These are phyloP conservation scores for Jackrogersella minutella DNA, from an alignment of 495 filamentous ascomycete species.

Conservation along the genomic window DNA sequence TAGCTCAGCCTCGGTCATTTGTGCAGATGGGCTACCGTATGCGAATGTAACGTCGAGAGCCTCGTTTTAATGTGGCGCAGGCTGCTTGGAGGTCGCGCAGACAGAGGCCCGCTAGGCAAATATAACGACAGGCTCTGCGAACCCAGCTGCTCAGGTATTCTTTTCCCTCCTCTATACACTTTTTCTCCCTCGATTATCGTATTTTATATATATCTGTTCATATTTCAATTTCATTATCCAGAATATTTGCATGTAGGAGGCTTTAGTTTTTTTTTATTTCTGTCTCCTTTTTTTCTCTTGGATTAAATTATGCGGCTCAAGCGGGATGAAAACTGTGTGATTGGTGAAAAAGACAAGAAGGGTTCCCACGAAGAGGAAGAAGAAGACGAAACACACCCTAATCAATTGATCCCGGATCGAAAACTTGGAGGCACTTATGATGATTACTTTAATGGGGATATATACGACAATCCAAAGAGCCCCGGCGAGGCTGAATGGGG, in stretches of 20 bases:
- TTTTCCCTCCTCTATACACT: slow-evolving; percentile 1
- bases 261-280: neutral
- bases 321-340: neutral
- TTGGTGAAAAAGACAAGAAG: neutral
- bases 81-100: slow-evolving; percentile 15
- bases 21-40: slow-evolving; percentile 19
- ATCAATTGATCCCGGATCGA: slow-evolving; percentile 25
- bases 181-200: neutral
- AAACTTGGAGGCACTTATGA: slow-evolving; percentile 12
- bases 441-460: slow-evolving; percentile 33
- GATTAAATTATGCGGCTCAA: slow-evolving; percentile 10
- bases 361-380: neutral
- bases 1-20: slow-evolving; percentile 26
- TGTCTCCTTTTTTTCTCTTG: neutral
- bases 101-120: slow-evolving; percentile 26
- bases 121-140: slow-evolving; percentile 28
- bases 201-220: neutral
- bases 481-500: slow-evolving; percentile 17
- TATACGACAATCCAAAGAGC: slow-evolving; percentile 17
- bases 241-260: neutral
- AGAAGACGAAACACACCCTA: neutral
- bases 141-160: neutral
- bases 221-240: neutral
- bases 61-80: slow-evolving; percentile 34
- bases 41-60: slow-evolving; percentile 33